Percentiles rank a stretch among this genome's conserved stretches.
phyloP scores from a whole-genome alignment of 345 rosid genomes.

The Euphorbia peplus region DNA sequence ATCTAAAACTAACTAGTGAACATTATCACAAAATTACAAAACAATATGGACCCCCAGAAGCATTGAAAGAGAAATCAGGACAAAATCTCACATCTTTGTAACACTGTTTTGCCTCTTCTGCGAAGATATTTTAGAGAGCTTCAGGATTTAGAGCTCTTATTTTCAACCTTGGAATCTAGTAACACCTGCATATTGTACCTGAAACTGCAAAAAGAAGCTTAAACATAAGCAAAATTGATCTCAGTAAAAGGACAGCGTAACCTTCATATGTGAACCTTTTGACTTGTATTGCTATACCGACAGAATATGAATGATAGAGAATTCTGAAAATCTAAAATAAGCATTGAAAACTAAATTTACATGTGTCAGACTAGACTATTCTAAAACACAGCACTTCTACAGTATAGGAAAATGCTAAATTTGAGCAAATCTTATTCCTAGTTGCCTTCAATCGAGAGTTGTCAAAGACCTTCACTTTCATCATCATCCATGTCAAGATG shows the following conservation, averaged over 20 bases:
- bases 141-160: no score
- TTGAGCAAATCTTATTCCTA: not conserved
- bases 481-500: conserved; percentile 13
- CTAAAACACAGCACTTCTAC: not conserved
- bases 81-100: not conserved
- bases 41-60: not conserved
- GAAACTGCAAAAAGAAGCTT: no score
- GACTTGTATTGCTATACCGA: not conserved
- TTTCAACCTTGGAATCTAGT: no score
- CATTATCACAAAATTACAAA: not conserved
- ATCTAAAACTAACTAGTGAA: not conserved
- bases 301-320: not conserved
- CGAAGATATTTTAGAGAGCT: not conserved
- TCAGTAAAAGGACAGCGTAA: no score
- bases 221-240: no score
- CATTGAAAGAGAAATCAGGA: not conserved
- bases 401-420: not conserved
- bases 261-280: not conserved
- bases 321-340: not conserved
- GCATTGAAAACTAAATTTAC: not conserved
- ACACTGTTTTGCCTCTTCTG: not conserved
- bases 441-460: no score
- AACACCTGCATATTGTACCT: no score
- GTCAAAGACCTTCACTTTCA: not conserved
- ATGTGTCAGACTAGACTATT: not conserved